Evolutionary conservation across 306 rosid species (phyloP), one percentile per base, ranked within the genome.

Genomic region (Rosa persica): DNA sequence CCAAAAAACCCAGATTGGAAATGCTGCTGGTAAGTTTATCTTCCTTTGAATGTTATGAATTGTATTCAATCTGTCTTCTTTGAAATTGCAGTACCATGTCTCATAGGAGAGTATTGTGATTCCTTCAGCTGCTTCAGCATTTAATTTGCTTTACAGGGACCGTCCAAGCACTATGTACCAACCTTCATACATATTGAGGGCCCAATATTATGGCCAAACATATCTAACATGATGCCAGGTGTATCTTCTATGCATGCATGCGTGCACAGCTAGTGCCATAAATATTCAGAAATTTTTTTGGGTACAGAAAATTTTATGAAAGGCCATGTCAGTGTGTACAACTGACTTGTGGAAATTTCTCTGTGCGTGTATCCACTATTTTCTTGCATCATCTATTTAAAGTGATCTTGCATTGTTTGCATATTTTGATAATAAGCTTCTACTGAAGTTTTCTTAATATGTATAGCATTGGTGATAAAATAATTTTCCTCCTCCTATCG

Each of bases 1-100:
- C 87, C 90, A 95, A 78, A 96, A 93, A 86, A 89, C 58, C 85
- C 97, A 93, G 83, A 93, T 95, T 79, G 99, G 98, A 83, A 95
- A 95, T 89, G 99, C 99, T 55, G 90, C 88, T 81, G 99, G 97
- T 92, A 88, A 67, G 80, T 65, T 51, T 57, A 61, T 76, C 69
- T 57, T 74, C 68, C 49, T 67, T 34, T 60, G 48, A 58, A 44
- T 27, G 6, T 55, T 25, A 1, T 38, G 20, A 54, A n/a, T 3
- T 8, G 5, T 39, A 12, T 51, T 67, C 23, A 19, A 5, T 66
- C 25, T 7, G 7, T 67, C 48, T 38, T 66, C 15, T 39, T 66
- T 38, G 25, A 16, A 1, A 36, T 65, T 22, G 34, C 36, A 23
- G 8, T 17, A 58, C 36, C 36, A 58, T 58, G 34, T 58, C 65